phyloP scores from a whole-genome alignment of 768 basidiomycete genomes.

The Sistotremastrum niveocremeum region DNA sequence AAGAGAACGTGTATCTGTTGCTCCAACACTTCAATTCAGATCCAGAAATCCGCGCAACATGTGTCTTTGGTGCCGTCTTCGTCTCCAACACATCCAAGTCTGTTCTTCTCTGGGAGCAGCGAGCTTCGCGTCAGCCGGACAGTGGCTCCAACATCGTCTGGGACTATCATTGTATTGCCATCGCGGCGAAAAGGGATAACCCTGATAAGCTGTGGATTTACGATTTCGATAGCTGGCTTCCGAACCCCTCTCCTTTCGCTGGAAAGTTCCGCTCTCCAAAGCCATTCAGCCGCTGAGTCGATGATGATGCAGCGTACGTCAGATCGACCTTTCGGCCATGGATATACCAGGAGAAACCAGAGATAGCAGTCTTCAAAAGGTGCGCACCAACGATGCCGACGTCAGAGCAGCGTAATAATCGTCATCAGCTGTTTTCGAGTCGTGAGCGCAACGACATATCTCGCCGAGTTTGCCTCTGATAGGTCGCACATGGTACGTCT shows the following conservation, averaged over 20 bases:
- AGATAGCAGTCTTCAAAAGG: too few relatives aligned
- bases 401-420: slow-evolving; percentile 6
- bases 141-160: slow-evolving; percentile 34
- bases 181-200: slow-evolving; percentile 9
- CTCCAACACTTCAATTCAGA: slow-evolving; percentile 27
- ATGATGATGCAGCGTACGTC: slow-evolving; percentile 15
- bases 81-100: slow-evolving; percentile 50
- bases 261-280: slow-evolving; percentile 27
- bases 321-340: slow-evolving; percentile 13
- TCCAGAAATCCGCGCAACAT: slow-evolving; percentile 17
- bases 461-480: slow-evolving; percentile 58
- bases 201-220: slow-evolving; percentile 38
- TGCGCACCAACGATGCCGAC: background rate
- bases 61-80: slow-evolving; percentile 46
- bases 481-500: slow-evolving; percentile 58
- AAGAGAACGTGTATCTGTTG: slow-evolving; percentile 61
- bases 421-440: slow-evolving; percentile 35
- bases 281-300: background rate
- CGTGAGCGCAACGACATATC: slow-evolving; percentile 34
- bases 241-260: slow-evolving; percentile 31
- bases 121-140: slow-evolving; percentile 21
- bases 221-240: slow-evolving; percentile 48
- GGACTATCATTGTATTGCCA: slow-evolving; percentile 65
- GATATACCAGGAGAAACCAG: too few relatives aligned
- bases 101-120: slow-evolving; percentile 52